phyloP scores from a whole-genome alignment of 78 protist genomes.

The Salpingoeca rosetta region DNA sequence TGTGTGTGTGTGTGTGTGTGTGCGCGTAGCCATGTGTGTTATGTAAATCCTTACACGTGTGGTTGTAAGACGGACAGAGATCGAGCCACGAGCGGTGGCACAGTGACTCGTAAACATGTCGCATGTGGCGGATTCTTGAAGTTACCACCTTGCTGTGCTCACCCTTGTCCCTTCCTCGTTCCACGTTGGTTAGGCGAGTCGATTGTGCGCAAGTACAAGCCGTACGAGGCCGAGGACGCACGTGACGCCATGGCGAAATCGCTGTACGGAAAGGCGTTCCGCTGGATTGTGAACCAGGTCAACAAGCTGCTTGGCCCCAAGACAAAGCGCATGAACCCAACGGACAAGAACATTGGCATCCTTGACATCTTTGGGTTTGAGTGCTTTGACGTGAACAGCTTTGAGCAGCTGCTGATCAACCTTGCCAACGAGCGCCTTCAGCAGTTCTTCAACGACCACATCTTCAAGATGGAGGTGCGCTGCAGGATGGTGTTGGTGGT shows the following conservation, averaged over 20 bases:
- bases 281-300: slow-evolving; percentile 48
- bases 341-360: slow-evolving; percentile 57
- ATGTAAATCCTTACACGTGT: not conserved
- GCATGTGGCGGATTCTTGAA: too few relatives aligned
- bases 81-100: too few relatives aligned
- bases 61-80: not conserved
- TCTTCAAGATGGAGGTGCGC: slow-evolving; percentile 45
- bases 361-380: slow-evolving; percentile 97
- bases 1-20: not conserved
- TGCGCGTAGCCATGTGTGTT: not conserved
- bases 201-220: not conserved
- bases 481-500: slow-evolving; percentile 75
- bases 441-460: slow-evolving; percentile 52
- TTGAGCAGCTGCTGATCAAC: slow-evolving; percentile 82
- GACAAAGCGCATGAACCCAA: not conserved
- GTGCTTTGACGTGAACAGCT: slow-evolving; percentile 46
- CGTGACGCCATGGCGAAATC: slow-evolving; percentile 75
- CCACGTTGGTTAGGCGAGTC: not conserved
- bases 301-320: slow-evolving; percentile 25
- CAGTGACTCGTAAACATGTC: too few relatives aligned
- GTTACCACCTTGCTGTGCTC: too few relatives aligned
- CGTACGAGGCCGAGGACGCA: slow-evolving; percentile 18
- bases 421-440: slow-evolving; percentile 87
- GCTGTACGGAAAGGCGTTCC: slow-evolving; percentile 57
- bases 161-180: too few relatives aligned